Evolutionary conservation across 2,329 filamentous ascomycete genomes (phyloP), one percentile per base, ranked within the genome.

Genomic region (Sarocladiaceae sp.): DNA sequence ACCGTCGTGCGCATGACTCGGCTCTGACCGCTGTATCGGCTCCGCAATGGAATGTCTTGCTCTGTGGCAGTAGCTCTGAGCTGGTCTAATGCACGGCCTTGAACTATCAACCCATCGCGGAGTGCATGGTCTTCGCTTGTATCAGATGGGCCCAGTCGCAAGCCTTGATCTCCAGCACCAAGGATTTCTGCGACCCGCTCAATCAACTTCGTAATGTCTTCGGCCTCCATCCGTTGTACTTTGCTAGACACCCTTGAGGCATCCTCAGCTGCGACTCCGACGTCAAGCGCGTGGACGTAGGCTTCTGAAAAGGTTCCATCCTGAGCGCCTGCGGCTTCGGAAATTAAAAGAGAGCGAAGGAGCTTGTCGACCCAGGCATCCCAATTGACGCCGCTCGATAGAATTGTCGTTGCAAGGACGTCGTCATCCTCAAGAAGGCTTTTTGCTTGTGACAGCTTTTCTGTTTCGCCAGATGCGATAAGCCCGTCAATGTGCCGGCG

Each of bases 1-100:
- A 93, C 82, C 0, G 89, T 93, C 1, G 88, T 90, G 40, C 90
- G 79, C 36, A 90, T 70, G 39, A 87, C 83, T 57, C 83, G 84
- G 68, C 79, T 80, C 57, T 86, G 84, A 11, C 86, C 78, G 59
- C 86, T 86, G 66, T 94, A 88, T 64, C 86, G 86, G 69, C 86
- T 95, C 56, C 85, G 83, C 26, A 95, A 75, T 3, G 75, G 68
- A 33, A 71, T 73, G 10, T 74, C 70, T 3, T 71, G 63, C 40
- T 71, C 66, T 42, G 74, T 64, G 15, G 79, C 73, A 39, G 31
- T 26, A 26, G 47, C 29, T 17, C 28, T 36, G 29, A 50, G 47
- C 28, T 50, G 47, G 31, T 50, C 47, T 50, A 50, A 37, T 50
- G 47, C 29, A 36, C 29, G 20, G 13, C 29, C 29, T 37, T 50